Evolutionary conservation across 208 protist genomes (phyloP), one percentile per base, ranked within the genome.

Genomic region (Trypanosoma avium): DNA sequence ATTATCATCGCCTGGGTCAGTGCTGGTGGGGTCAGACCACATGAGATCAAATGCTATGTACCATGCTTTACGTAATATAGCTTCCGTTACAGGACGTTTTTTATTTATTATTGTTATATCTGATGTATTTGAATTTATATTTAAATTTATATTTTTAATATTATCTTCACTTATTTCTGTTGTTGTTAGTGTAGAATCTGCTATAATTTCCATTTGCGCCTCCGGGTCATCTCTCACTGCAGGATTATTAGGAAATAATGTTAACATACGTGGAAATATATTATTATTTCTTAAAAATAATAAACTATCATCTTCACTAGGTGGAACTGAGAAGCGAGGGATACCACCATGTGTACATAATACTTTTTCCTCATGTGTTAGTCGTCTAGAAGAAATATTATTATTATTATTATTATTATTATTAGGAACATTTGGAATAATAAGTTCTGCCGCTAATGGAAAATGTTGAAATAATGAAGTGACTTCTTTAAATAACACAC

Each of bases 311-410:
- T 86, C 78, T 30, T 84, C 77, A 15, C 57, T 66, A n/a, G 81
- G 81, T 2, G 68, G 70, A 33, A 60, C 56, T 49, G 73, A 74
- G 58, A 86, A 86, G 65, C 82, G 80, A 4, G 84, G 80, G 36
- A 94, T 85, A 49, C 88, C 88, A 24, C 88, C 88, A 73, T 94
- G 88, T 6, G 79, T 75, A 63, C 84, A 92, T 59, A 94, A 73
- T 43, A 94, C 82, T 43, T 79, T 75, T 54, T 84, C 78, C 54
- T 77, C 75, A 56, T 84, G 79, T 0, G 82, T 67, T 32, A 67
- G 67, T 17, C 73, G 73, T n/a, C 66, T 65, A n/a, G n/a, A n/a
- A n/a, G n/a, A n/a, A n/a, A n/a, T 56, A 56, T 15, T 56, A 40
- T 40, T 42, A 42, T 19, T 56, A 33, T 40, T 56, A 33, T 56